Evolutionary conservation across 768 basidiomycete species (phyloP).

Genomic region (Podaxis sp.): DNA sequence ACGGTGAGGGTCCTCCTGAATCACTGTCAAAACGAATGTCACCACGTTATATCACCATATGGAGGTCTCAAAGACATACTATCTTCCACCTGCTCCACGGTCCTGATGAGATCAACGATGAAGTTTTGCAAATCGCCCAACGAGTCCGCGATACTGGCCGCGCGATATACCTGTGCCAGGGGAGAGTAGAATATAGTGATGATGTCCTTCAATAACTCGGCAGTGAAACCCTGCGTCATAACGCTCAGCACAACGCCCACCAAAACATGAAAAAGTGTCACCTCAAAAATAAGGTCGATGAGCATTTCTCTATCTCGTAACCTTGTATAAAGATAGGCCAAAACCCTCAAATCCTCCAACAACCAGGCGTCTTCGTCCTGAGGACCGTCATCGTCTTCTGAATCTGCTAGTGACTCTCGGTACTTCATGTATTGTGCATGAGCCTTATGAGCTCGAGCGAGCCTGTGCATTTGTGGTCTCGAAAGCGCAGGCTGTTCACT

Average conservation of each 20-base stretch:
- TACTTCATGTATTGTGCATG: conserved; percentile 70
- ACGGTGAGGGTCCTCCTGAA: conserved; percentile 73
- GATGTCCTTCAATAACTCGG: conserved; percentile 95
- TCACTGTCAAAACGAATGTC: conserved; percentile 42
- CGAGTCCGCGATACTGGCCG: conserved; percentile 95
- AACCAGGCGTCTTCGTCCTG: conserved; percentile 95
- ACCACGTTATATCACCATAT: conserved; percentile 4
- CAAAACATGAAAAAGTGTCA: conserved; percentile 23
- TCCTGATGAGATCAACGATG: conserved; percentile 90
- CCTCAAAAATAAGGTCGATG: conserved; percentile 94
- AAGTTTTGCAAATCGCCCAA: conserved; percentile 89
- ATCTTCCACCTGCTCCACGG: conserved; percentile 89
- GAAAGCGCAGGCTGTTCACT: conserved; percentile 71
- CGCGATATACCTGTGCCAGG: conserved; percentile 93
- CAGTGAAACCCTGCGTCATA: conserved; percentile 76
- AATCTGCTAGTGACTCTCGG: conserved; percentile 62
- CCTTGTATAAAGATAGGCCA: conserved; percentile 73
- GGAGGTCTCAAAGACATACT: conserved; percentile 42
- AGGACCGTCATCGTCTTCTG: conserved; percentile 92
- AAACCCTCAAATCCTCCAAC: conserved; percentile 83
- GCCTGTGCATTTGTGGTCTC: conserved; percentile 74
- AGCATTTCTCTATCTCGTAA: conserved; percentile 88
- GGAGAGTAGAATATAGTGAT: conserved; percentile 99
- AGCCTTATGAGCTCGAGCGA: conserved; percentile 73
- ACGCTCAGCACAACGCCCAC: not conserved